phyloP scores from a whole-genome alignment of 164 flowering plant species.

The Pachysandra terminalis region DNA sequence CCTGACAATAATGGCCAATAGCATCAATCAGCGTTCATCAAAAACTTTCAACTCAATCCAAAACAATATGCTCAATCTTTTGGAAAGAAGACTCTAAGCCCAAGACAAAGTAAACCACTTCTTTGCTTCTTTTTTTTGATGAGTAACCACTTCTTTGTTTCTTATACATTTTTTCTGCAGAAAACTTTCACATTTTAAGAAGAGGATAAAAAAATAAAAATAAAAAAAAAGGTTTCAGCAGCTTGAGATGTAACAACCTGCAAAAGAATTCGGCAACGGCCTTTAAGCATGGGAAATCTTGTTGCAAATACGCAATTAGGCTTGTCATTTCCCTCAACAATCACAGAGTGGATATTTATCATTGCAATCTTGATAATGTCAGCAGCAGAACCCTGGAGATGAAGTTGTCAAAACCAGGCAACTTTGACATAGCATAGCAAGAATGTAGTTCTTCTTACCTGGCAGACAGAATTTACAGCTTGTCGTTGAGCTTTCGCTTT shows the following conservation, averaged over 20 bases:
- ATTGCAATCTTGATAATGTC: conserved; percentile 97
- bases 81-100: not conserved
- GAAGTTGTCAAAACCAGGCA: conserved; percentile 10
- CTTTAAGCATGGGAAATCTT: conserved; percentile 55
- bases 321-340: conserved; percentile 40
- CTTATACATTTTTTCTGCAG: too few relatives aligned
- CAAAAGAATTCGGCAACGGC: conserved; percentile 76
- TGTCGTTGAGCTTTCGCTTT: conserved; percentile 97
- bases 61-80: not conserved
- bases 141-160: too few relatives aligned
- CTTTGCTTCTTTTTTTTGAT: too few relatives aligned
- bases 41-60: not conserved
- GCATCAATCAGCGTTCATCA: conserved; percentile 1
- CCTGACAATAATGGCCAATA: conserved; percentile 36
- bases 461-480: conserved; percentile 97
- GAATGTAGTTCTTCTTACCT: conserved; percentile 40
- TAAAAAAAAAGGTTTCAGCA: not conserved
- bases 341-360: conserved; percentile 64
- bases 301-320: conserved; percentile 21
- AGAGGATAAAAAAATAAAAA: too few relatives aligned
- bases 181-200: too few relatives aligned
- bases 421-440: not conserved
- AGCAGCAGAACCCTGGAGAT: conserved; percentile 89
- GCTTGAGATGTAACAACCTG: conserved; percentile 51
- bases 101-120: too few relatives aligned